phyloP scores from a whole-genome alignment of 2,329 filamentous ascomycete genomes.

The Emergomyces africanus region DNA sequence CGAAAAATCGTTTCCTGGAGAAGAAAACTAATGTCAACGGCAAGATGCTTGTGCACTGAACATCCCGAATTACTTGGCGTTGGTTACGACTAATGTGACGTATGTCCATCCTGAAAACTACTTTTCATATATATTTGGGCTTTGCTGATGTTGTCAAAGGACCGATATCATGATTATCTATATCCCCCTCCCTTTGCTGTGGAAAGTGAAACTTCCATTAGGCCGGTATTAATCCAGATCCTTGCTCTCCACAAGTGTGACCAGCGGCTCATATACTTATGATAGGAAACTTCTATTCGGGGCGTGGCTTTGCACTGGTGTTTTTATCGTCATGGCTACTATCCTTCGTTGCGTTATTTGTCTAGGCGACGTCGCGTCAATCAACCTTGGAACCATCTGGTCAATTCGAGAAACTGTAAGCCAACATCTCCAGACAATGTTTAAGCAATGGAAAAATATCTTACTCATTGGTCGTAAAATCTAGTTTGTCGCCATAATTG shows the following conservation, averaged over 20 bases:
- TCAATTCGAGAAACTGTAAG: conserved; percentile 32
- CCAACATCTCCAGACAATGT: background rate
- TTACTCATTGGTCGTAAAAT: background rate
- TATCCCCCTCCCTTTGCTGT: conserved; percentile 31
- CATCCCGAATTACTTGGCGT: conserved; percentile 26
- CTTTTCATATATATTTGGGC: background rate
- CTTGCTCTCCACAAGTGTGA: background rate
- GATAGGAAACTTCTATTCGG: conserved; percentile 28
- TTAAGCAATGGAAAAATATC: background rate
- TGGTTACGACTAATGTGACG: conserved; percentile 27
- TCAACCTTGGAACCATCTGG: conserved; percentile 32
- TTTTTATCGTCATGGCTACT: conserved; percentile 34
- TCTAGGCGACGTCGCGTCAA: conserved; percentile 23
- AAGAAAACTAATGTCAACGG: background rate
- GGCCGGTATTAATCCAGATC: conserved; percentile 13
- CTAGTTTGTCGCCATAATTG: conserved; percentile 33
- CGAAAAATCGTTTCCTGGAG: background rate
- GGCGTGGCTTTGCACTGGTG: conserved; percentile 29
- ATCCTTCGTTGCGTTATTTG: conserved; percentile 31
- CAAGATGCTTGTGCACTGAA: conserved; percentile 24
- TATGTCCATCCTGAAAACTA: conserved; percentile 12
- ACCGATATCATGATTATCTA: conserved; percentile 29
- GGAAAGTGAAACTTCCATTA: conserved; percentile 27
- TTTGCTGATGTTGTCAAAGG: conserved; percentile 12
- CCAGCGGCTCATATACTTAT: background rate